Percentiles rank a stretch among this genome's conserved stretches.
Conservation (phyloP, 2,329 filamentous ascomycete genomes). For the Neofusicoccum laricinum region DNA sequence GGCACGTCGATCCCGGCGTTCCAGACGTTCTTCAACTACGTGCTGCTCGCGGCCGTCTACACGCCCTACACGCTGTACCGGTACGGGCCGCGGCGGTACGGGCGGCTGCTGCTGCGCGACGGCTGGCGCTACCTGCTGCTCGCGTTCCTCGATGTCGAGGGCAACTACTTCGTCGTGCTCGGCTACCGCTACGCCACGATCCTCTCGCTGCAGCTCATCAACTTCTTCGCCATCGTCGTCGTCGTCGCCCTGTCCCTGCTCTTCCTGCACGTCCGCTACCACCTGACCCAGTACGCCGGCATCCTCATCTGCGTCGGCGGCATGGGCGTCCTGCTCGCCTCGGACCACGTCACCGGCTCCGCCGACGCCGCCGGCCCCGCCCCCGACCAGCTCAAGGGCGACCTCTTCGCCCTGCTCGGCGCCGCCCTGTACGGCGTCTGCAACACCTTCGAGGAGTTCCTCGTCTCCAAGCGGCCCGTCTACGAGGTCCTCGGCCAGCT, state of each 20-base stretch:
- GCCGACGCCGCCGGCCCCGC: conserved; percentile 66
- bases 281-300: conserved; percentile 76
- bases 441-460: conserved; percentile 93
- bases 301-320: conserved; percentile 91
- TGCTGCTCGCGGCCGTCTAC: conserved; percentile 79
- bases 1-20: conserved; percentile 87
- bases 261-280: conserved; percentile 85
- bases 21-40: conserved; percentile 94
- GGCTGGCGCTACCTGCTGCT: conserved; percentile 95
- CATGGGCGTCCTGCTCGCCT: conserved; percentile 80
- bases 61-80: conserved; percentile 73
- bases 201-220: conserved; percentile 89
- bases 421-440: conserved; percentile 87
- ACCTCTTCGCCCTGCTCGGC: conserved; percentile 85
- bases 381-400: conserved; percentile 78
- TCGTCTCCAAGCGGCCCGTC: conserved; percentile 79
- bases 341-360: conserved; percentile 74
- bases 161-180: conserved; percentile 96
- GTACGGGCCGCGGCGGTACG: conserved; percentile 73
- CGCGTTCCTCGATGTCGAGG: conserved; percentile 89
- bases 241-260: conserved; percentile 83
- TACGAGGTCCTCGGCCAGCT: conserved; percentile 94
- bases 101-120: conserved; percentile 61
- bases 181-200: conserved; percentile 93
- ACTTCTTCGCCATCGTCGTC: conserved; percentile 97